Evolutionary conservation across 176 grass and related monocot species (phyloP).

Genomic region (Oryza meridionalis): DNA sequence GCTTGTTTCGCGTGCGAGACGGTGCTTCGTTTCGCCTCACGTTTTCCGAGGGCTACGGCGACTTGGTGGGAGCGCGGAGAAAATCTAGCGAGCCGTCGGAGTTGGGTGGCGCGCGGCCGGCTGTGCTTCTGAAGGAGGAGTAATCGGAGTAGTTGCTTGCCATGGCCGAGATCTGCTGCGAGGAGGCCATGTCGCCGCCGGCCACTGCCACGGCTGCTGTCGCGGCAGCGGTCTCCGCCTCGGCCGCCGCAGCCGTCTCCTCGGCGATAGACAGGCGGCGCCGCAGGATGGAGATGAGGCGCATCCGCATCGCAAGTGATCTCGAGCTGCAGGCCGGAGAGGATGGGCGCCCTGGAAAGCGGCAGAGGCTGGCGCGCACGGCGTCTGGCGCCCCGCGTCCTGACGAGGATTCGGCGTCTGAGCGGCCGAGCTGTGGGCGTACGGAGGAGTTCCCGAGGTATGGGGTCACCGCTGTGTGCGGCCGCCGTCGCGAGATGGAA

Average conservation of each 20-base stretch:
- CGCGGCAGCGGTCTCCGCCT: constrained; percentile 22
- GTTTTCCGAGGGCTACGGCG: constrained; percentile 19
- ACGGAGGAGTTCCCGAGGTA: constrained; percentile 45
- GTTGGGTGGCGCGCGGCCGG: not conserved
- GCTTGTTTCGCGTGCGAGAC: not conserved
- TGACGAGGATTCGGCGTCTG: constrained; percentile 3
- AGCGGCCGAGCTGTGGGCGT: not conserved
- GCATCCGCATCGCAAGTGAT: constrained; percentile 43
- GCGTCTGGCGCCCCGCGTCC: not conserved
- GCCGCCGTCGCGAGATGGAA: constrained; percentile 88
- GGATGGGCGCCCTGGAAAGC: constrained; percentile 34
- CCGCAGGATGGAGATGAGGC: constrained; percentile 49
- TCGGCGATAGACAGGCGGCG: constrained; percentile 57
- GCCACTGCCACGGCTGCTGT: constrained; percentile 28
- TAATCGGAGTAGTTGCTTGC: not conserved
- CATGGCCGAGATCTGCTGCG: constrained; percentile 83
- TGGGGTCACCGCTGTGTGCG: constrained; percentile 65
- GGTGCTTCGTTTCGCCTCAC: constrained; percentile 21
- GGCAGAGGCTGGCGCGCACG: constrained; percentile 37
- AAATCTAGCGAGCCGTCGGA: not conserved
- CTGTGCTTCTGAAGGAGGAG: not conserved
- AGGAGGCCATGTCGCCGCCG: constrained; percentile 55
- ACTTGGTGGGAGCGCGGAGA: not conserved
- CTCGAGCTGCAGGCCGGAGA: constrained; percentile 39
- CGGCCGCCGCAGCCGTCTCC: constrained; percentile 19